Evolutionary conservation across 2,329 filamentous ascomycete genomes (phyloP), one percentile per base, ranked within the genome.

Genomic region (Paecilomyces sp.): DNA sequence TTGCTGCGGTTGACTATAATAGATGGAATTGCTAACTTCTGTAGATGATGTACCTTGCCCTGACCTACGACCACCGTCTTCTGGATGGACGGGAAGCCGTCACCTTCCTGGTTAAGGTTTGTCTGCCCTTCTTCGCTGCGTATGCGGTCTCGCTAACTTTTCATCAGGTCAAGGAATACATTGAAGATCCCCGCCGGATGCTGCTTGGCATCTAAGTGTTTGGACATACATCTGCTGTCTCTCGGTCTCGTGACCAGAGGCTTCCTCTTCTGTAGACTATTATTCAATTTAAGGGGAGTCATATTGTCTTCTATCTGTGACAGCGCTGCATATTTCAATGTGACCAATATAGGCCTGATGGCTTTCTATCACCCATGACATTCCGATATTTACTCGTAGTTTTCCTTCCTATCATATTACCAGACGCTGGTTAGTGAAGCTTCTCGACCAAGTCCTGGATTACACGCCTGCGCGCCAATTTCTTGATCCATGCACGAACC

Each of bases 21-120:
- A 15, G 24, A 57, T 51, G 15, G 7, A 59, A 57, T 22, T 64
- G 69, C 24, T 70, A 62, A 24, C 18, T 58, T 24, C 5, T 47
- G 30, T 62, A 85, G 79, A 97, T 99, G 92, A 99, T 99, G 94
- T 97, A 96, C 77, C 85, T 99, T 65, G 94, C 94, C 51, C 83
- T 99, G 61, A 99, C 94, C 13, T 99, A 99, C 73, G 94, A 99
- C 75, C 94, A 99, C 80, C 90, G 94, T 73, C 85, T 99, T 56
- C 83, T 99, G 25, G 94, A 97, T 75, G 94, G 94, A 56, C 87
- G 93, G 73, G 93, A 97, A 80, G 94, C 93, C 54, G 92, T 96
- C 50, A 94, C 93, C 63, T 97, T 97, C 83, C 82, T 97, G 67
- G 89, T 97, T 62, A 96, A 96, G 85, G 82, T 77, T 67, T 57